Evolutionary conservation across 2,329 filamentous ascomycete species (phyloP), one percentile per base, ranked within the genome.

Genomic region (Cercospora sp.): DNA sequence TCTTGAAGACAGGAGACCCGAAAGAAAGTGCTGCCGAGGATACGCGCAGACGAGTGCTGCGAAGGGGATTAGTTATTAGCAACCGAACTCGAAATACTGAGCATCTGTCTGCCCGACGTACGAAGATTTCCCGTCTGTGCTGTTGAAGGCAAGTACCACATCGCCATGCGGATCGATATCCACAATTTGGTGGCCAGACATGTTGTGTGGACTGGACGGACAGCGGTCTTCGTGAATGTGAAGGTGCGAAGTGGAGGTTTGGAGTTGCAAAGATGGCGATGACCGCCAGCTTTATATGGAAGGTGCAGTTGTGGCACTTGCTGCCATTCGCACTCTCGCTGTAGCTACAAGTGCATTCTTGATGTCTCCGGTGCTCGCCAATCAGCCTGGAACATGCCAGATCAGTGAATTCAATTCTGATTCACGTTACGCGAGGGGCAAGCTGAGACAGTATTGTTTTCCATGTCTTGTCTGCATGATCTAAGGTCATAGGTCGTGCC

Each of bases 131-230:
- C 3, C 60, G 8, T 26, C 34, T 61, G 2, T 3, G 32, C 32
- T 13, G 2, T 24, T 16, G 45, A 55, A 63, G 34, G 28, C 34
- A n/a, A 70, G 51, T 5, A 66, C 26, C 13, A 67, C 64, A 30
- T 65, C 65, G 24, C 68, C 79, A 81, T 84, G 81, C 2, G 81
- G 79, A 60, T 78, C 75, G 71, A 84, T 55, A 4, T 69, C 51
- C n/a, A 18, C 32, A 24, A 37, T 9, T 4, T 58, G 53, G 30
- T 21, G 53, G 16, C 30, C 53, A 2, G 53, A 30, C 53, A 58
- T 58, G 24, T 6, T 34, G 9, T 7, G 9, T 26, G 13, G 1
- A 49, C 18, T 49, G 43, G 18, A 49, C 43, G 21, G 18, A 12
- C 10, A 49, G 43, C 12, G 1, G 43, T 49, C 21, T 7, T 49